Conservation (phyloP, 225 moss, liverwort and hornwort species). For the Sphagnum contortum region DNA sequence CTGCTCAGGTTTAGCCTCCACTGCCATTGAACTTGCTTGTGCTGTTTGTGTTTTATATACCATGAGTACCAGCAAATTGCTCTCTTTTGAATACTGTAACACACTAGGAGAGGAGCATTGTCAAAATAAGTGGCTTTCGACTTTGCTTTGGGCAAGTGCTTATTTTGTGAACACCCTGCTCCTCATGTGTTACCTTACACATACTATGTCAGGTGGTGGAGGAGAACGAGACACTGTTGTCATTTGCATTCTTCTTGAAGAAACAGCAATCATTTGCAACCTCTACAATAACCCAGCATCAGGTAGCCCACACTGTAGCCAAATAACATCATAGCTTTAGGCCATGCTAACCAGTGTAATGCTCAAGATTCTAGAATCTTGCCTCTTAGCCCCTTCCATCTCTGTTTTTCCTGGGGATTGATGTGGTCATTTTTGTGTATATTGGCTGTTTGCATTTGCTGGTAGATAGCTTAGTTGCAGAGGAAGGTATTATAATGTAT, state of each 20-base stretch:
- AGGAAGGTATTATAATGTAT: background rate
- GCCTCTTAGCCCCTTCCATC: too few relatives aligned
- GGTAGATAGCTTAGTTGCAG: too few relatives aligned
- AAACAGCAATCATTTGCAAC: slow-evolving; percentile 80
- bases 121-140: background rate
- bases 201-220: slow-evolving; percentile 60
- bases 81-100: too few relatives aligned
- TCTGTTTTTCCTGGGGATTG: too few relatives aligned
- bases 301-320: slow-evolving; percentile 74
- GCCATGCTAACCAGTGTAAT: too few relatives aligned
- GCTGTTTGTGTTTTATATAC: too few relatives aligned
- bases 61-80: too few relatives aligned
- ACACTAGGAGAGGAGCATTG: background rate
- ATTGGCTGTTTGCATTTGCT: too few relatives aligned
- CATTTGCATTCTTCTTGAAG: slow-evolving; percentile 79
- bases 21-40: background rate
- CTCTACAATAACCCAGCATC: slow-evolving; percentile 68
- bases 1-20: slow-evolving; percentile 54
- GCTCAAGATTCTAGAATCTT: too few relatives aligned
- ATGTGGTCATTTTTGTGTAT: too few relatives aligned
- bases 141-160: too few relatives aligned
- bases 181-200: background rate
- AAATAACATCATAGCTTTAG: slow-evolving; percentile 18
- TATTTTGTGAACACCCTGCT: background rate
- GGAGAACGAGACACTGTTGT: slow-evolving; percentile 86